Evolutionary conservation across 2,329 filamentous ascomycete genomes (phyloP).

Genomic region (Endothia cerciana): DNA sequence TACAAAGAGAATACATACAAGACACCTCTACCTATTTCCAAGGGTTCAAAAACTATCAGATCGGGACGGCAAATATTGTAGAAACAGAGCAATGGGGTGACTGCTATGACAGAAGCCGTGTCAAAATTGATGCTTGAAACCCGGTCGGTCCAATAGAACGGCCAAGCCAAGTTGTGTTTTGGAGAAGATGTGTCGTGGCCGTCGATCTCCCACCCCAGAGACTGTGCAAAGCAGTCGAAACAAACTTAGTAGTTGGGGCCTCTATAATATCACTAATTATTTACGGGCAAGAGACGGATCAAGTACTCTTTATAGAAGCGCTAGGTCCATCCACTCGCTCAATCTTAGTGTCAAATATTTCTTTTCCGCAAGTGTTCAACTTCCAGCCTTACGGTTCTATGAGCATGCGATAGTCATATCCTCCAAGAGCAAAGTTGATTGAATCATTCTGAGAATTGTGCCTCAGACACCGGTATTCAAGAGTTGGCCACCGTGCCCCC

Average conservation of each 20-base stretch:
- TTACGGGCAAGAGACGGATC: neutral
- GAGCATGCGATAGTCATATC: no score
- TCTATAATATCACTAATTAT: neutral
- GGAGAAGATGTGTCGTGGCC: neutral
- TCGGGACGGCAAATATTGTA: neutral
- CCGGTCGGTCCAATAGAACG: slow-evolving; percentile 5
- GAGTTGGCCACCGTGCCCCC: no score
- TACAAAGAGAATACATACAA: no score
- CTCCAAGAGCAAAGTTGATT: no score
- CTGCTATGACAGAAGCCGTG: neutral
- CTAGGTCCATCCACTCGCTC: no score
- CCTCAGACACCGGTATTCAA: neutral
- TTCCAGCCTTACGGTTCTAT: no score
- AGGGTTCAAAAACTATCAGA: neutral
- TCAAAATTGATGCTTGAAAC: slow-evolving; percentile 8
- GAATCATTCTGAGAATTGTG: no score
- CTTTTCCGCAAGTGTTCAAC: no score
- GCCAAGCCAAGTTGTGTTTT: slow-evolving; percentile 3
- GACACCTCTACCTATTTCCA: neutral
- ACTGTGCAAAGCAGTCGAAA: neutral
- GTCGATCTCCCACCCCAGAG: slow-evolving; percentile 1
- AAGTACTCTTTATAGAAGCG: no score
- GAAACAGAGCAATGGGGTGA: neutral
- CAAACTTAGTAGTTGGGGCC: neutral
- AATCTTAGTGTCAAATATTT: no score